Evolutionary conservation across 2,329 filamentous ascomycete species (phyloP), one percentile per base, ranked within the genome.

Genomic region (Penicillium sp.): DNA sequence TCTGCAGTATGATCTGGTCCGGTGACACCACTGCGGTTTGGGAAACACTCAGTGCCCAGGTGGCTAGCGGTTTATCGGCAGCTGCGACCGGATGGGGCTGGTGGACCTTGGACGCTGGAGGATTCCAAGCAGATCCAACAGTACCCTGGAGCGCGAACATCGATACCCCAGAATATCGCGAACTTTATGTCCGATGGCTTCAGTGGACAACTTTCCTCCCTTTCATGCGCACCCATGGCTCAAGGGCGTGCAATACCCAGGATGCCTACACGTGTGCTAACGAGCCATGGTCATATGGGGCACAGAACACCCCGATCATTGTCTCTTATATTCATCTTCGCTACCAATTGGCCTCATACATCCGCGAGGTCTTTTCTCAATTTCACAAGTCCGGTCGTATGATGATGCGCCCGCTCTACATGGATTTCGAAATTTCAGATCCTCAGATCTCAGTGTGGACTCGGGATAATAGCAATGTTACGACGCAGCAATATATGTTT

Each of bases 41-140:
- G 84, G 68, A 68, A 2, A 81, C 76, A 26, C 72, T 86, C 15
- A 74, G 79, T 2, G 75, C 80, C 51, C 83, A 86, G 62, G 68
- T 86, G 2, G 74, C 80, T 0, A 83, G 84, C 0, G 83, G 84
- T 0, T 69, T 86, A 6, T 84, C 84, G 58, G 84, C 85, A 74
- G 84, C 82, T 0, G 69, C 86, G 3, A 76, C 82, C 0, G 84
- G 84, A 1, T 73, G 85, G 24, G 77, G 82, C 0, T 86, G 83
- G 83, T 86, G 82, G 81, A 86, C 84, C 0, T 85, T 83, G 0
- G 84, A 87, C 55, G 86, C 86, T 36, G 84, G 85, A 1, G 85
- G 84, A 0, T 87, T 87, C 61, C 83, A 86, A 58, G 82, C 56
- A 0, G 69, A 74, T 49, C 64, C 68, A 2, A 68, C 68, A 0